phyloP scores from a whole-genome alignment of 306 rosid genomes.

The Castanospermum australe region DNA sequence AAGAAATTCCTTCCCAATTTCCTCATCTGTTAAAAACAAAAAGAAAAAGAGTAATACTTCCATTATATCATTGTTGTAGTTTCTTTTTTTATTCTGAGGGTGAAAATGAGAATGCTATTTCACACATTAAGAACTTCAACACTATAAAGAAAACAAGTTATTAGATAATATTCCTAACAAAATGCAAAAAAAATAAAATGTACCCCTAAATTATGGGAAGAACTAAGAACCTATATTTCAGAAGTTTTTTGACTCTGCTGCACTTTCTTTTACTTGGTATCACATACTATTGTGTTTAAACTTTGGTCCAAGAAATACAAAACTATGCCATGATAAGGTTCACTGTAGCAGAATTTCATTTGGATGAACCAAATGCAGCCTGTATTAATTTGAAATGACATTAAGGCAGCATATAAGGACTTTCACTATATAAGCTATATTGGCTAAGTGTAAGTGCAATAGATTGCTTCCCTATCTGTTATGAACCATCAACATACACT shows the following conservation, averaged over 20 bases:
- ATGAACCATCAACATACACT: not conserved
- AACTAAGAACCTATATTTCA: not conserved
- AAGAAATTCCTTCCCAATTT: constrained; percentile 72
- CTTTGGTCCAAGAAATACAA: too few species aligned
- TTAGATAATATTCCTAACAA: not conserved
- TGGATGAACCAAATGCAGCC: not conserved
- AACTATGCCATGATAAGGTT: not conserved
- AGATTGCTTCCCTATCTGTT: not conserved
- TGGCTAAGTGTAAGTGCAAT: too few species aligned
- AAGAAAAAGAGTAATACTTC: not conserved
- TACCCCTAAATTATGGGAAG: not conserved
- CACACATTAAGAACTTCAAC: constrained; percentile 12
- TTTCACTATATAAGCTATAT: constrained; percentile 8
- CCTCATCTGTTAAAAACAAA: constrained; percentile 58
- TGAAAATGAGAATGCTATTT: constrained; percentile 16
- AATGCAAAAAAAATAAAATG: not conserved
- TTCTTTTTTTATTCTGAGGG: not conserved
- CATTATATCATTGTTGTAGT: not conserved
- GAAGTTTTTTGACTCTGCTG: not conserved
- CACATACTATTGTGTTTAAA: too few species aligned
- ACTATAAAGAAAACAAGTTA: not conserved
- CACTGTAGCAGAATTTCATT: not conserved
- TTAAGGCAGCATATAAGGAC: constrained; percentile 8
- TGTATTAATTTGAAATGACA: not conserved
- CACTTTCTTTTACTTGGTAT: too few species aligned